Conservation (phyloP, 768 basidiomycete genomes). For the Pulveroboletus sp. region DNA sequence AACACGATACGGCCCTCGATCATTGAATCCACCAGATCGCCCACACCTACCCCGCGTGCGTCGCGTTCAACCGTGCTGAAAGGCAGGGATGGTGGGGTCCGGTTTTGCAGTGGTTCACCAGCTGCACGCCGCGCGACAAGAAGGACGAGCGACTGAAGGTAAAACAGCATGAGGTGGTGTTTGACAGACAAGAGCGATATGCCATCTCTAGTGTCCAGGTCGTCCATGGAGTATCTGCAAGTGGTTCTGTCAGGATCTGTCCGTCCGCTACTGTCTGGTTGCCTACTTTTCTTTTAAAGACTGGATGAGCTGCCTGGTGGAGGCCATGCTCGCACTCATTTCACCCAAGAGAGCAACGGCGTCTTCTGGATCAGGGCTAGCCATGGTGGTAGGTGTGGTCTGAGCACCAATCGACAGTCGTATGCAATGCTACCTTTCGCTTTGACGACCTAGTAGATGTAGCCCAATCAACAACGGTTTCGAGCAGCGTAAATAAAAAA, state of each 20-base stretch:
- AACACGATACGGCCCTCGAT: slow-evolving; percentile 77
- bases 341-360: slow-evolving; percentile 39
- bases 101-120: slow-evolving; percentile 55
- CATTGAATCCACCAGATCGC: slow-evolving; percentile 76
- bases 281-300: slow-evolving; percentile 52
- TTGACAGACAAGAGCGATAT: slow-evolving; percentile 90
- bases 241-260: slow-evolving; percentile 12
- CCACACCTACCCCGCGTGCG: slow-evolving; percentile 52
- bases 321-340: slow-evolving; percentile 59
- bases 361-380: slow-evolving; percentile 9
- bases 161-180: slow-evolving; percentile 77
- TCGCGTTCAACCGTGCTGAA: slow-evolving; percentile 52
- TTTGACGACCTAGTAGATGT: not conserved
- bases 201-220: slow-evolving; percentile 61
- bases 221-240: slow-evolving; percentile 29
- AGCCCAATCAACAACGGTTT: slow-evolving; percentile 6
- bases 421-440: not conserved
- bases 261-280: not conserved
- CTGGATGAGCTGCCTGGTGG: slow-evolving; percentile 53
- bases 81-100: slow-evolving; percentile 43
- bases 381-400: slow-evolving; percentile 12
- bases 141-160: slow-evolving; percentile 78
- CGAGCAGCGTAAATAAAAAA: slow-evolving; percentile 2
- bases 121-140: slow-evolving; percentile 64
- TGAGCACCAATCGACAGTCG: not conserved